Evolutionary conservation across 2,329 filamentous ascomycete genomes (phyloP).

Genomic region (Drechslerella dactyloides): DNA sequence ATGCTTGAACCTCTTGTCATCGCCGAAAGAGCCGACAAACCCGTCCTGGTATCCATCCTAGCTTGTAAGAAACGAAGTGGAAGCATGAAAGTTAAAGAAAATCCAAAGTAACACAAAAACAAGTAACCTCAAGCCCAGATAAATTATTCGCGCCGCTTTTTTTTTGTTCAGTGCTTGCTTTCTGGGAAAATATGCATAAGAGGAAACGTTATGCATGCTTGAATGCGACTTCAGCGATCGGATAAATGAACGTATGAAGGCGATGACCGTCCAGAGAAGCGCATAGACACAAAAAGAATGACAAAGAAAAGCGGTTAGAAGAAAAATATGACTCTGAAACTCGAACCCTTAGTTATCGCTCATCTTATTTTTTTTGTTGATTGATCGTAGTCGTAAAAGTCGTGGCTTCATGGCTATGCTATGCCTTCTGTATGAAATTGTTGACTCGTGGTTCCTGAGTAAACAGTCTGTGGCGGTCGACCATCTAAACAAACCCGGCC

Average conservation of each 20-base stretch:
- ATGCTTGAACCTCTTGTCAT: slow-evolving; percentile 52
- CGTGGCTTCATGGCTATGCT: slow-evolving; percentile 46
- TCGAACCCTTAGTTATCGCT: slow-evolving; percentile 30
- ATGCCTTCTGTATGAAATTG: slow-evolving; percentile 25
- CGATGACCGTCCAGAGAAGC: slow-evolving; percentile 9
- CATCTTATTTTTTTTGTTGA: slow-evolving; percentile 35
- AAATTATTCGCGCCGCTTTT: slow-evolving; percentile 30
- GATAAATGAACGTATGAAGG: slow-evolving; percentile 27
- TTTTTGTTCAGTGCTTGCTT: slow-evolving; percentile 13
- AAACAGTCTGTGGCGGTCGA: neutral
- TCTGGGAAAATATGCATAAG: neutral
- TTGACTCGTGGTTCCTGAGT: neutral
- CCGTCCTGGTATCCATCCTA: slow-evolving; percentile 48
- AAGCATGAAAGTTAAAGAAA: slow-evolving; percentile 13
- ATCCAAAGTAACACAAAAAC: slow-evolving; percentile 13
- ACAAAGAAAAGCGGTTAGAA: slow-evolving; percentile 7
- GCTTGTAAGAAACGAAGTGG: slow-evolving; percentile 16
- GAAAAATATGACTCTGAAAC: slow-evolving; percentile 20
- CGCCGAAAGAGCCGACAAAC: slow-evolving; percentile 51
- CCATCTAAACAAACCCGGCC: slow-evolving; percentile 35
- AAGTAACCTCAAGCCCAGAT: slow-evolving; percentile 22
- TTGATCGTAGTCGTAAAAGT: slow-evolving; percentile 38
- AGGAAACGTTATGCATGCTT: slow-evolving; percentile 9
- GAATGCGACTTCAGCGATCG: slow-evolving; percentile 15
- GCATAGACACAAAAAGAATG: slow-evolving; percentile 27